phyloP scores from a whole-genome alignment of 1,284 basidiomycete genomes.

The Cryptococcus hybrid region DNA sequence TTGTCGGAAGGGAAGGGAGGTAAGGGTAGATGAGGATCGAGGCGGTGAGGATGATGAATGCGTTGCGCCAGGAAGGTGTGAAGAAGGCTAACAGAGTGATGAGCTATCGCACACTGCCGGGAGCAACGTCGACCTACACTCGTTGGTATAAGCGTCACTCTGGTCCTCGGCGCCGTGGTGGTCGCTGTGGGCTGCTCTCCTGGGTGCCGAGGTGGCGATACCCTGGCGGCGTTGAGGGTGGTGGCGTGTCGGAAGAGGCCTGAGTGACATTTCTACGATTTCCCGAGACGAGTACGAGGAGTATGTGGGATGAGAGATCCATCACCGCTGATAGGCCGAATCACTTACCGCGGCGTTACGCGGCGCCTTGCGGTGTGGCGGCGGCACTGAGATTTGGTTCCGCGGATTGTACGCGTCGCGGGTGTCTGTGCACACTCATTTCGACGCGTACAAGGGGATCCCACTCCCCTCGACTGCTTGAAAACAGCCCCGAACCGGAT shows the following conservation, averaged over 20 bases:
- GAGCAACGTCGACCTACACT: slow-evolving; percentile 20
- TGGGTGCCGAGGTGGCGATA: slow-evolving; percentile 18
- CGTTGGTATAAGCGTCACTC: slow-evolving; percentile 21
- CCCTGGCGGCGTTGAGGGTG: slow-evolving; percentile 17
- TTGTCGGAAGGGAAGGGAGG: slow-evolving; percentile 34
- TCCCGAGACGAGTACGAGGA: too few relatives aligned
- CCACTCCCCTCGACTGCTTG: too few relatives aligned
- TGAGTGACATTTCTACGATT: background rate
- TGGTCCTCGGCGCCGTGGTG: slow-evolving; percentile 12
- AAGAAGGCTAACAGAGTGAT: slow-evolving; percentile 39
- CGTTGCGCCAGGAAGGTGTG: slow-evolving; percentile 43
- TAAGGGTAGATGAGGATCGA: slow-evolving; percentile 35
- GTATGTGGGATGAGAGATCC: too few relatives aligned
- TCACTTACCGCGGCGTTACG: too few relatives aligned
- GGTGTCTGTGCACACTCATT: too few relatives aligned
- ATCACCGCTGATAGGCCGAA: too few relatives aligned
- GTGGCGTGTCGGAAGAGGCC: slow-evolving; percentile 5
- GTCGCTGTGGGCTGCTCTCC: slow-evolving; percentile 21
- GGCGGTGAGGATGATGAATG: slow-evolving; percentile 33
- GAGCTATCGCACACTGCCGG: too few relatives aligned
- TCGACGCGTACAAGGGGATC: too few relatives aligned
- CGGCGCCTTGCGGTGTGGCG: too few relatives aligned
- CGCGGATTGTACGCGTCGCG: too few relatives aligned
- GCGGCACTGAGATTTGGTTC: too few relatives aligned
- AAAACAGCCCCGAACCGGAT: too few relatives aligned